Evolutionary conservation across 352 stramenopile genomes (phyloP), one percentile per base, ranked within the genome.

Genomic region (Pythium utonaiense): DNA sequence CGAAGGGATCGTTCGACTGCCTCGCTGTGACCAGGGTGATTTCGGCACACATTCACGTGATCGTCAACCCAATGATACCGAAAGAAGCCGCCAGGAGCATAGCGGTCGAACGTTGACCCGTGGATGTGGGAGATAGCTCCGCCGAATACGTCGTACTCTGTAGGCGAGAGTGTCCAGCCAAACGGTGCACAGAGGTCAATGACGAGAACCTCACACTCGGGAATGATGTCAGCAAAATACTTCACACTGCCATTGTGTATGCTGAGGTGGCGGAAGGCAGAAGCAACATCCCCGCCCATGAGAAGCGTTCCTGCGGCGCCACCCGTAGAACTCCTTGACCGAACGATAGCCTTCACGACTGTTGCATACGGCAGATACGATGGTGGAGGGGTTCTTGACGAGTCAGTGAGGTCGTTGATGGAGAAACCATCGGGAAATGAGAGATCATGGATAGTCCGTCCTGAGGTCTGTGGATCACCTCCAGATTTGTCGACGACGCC

Each of bases 11-110:
- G n/a, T n/a, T n/a, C n/a, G n/a, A n/a, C n/a, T n/a, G n/a, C n/a
- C n/a, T n/a, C n/a, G n/a, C n/a, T n/a, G n/a, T n/a, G n/a, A n/a
- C n/a, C n/a, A n/a, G n/a, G n/a, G n/a, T 6, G 54, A 28, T 19
- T 2, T 50, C 19, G 17, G 1, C 17, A 70, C 68, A 17, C 53
- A 63, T n/a, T n/a, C 1, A 72, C 47, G 50, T 68, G 68, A 53
- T 69, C 66, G 19, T 70, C 61, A 0, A 74, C 59, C 45, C 59
- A 69, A 31, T 67, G 57, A 30, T 70, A 75, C 2, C 44, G 45
- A 28, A 60, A 68, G 5, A 27, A 24, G 31, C 34, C n/a, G 6
- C 6, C 16, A 6, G 19, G 50, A 14, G n/a, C n/a, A n/a, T n/a
- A n/a, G n/a, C n/a, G n/a, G n/a, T n/a, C n/a, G n/a, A 12, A 27